These are phyloP conservation scores for Ambrosiella xylebori DNA, from an alignment of 2,329 filamentous ascomycete species.

Conservation along the genomic window DNA sequence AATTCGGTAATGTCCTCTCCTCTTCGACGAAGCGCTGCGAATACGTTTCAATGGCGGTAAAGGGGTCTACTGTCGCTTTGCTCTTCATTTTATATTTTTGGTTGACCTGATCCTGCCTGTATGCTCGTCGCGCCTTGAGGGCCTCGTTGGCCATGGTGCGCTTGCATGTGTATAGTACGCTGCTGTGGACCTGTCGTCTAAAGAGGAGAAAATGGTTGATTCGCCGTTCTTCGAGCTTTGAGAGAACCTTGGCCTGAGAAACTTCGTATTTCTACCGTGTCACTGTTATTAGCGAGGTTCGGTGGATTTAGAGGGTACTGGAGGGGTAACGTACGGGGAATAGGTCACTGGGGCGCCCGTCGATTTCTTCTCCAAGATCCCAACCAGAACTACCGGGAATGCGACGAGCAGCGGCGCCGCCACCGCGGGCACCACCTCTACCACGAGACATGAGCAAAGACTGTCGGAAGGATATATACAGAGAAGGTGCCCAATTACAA, in stretches of 20 bases:
- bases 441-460: constrained; percentile 10
- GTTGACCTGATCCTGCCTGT: constrained; percentile 43
- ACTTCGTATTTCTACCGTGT: constrained; percentile 30
- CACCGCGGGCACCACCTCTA: constrained; percentile 32
- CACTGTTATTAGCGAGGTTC: background rate
- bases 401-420: constrained; percentile 29
- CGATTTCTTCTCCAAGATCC: constrained; percentile 36
- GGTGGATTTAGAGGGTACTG: background rate
- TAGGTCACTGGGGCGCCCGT: constrained; percentile 39
- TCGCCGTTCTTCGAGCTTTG: constrained; percentile 27
- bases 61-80: constrained; percentile 39
- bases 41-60: constrained; percentile 41
- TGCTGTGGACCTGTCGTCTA: constrained; percentile 37
- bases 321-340: constrained; percentile 30
- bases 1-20: constrained; percentile 36
- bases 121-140: constrained; percentile 25
- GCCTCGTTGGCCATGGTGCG: constrained; percentile 27
- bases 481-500: background rate
- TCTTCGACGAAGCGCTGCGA: constrained; percentile 35
- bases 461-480: background rate
- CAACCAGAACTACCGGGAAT: constrained; percentile 33
- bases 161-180: constrained; percentile 39
- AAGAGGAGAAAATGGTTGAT: constrained; percentile 37
- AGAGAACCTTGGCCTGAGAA: constrained; percentile 28
- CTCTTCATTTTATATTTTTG: constrained; percentile 36